Percentiles rank a stretch among this genome's conserved stretches.
These are phyloP conservation scores for Actinomucor elegans DNA, from an alignment of 371 early-diverging fungal genomes.

Conservation along the genomic window DNA sequence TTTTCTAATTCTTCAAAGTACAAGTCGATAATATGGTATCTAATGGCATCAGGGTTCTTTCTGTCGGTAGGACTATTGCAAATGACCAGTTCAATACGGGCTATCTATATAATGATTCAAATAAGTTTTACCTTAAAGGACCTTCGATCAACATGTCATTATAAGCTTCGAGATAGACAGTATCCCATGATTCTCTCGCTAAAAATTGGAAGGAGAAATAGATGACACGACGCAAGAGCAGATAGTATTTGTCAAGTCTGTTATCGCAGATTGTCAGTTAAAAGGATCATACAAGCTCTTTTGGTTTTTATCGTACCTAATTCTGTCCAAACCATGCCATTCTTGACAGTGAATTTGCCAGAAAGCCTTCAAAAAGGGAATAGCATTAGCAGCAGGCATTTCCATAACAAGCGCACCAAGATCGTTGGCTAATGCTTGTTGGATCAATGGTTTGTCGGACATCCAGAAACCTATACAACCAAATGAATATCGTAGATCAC, in stretches of 20 bases:
- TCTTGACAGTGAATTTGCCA: conserved; percentile 83
- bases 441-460: conserved; percentile 91
- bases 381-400: conserved; percentile 54
- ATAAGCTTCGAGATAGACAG: conserved; percentile 57
- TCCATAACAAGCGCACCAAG: conserved; percentile 67
- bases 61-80: conserved; percentile 56
- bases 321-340: conserved; percentile 88
- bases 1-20: conserved; percentile 81
- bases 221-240: conserved; percentile 77
- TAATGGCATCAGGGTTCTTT: conserved; percentile 73
- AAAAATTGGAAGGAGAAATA: conserved; percentile 69
- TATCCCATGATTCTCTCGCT: conserved; percentile 66
- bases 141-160: conserved; percentile 63
- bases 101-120: not conserved
- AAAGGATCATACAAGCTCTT: too few species aligned
- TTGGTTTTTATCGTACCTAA: conserved; percentile 50
- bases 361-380: conserved; percentile 74
- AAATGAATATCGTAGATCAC: not conserved
- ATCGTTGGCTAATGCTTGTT: conserved; percentile 82
- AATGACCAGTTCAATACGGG: not conserved
- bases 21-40: conserved; percentile 80
- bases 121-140: conserved; percentile 71
- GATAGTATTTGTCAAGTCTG: conserved; percentile 86
- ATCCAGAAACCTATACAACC: conserved; percentile 82
- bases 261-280: not conserved